Base-by-base conservation (phyloP, 768 basidiomycete genomes). In the Tephrocybe sp. region DNA sequence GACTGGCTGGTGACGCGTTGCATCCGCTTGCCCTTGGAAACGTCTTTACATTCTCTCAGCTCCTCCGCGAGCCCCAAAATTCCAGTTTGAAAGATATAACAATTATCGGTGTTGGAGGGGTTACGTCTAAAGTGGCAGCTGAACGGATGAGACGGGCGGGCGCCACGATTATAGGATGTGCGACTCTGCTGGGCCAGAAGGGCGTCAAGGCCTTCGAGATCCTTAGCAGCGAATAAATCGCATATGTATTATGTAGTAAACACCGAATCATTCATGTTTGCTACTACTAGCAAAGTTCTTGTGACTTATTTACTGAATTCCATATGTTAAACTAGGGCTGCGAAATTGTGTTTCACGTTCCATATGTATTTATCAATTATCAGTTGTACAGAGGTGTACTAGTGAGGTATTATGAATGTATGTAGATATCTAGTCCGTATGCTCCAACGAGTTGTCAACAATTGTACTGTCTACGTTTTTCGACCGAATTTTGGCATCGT, bases 51-150 rank as follows among this genome's bases (percentile, higher is more conserved):
- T 84, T 92, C 61, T 62, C 75, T 12, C 66, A 65, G 33, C 62
- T 90, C 37, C 68, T 91, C 42, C 62, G 64, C 15, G 54, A 64
- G 63, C 40, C 70, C 71, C 22, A 47, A 56, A 42, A 67, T 42
- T 54, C 63, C 3, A 71, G 71, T 0, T 57, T 90, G 31, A 63
- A 63, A 23, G 58, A 68, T 2, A 77, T 91, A 47, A 69, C 70
- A 42, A 70, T 93, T 47, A 78, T 94, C 39, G 92, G 91, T 2
- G 84, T 86, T n/a, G 91, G 92, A 1, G 91, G 91, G 4, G 88
- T 91, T 15, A 83, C 78, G 2, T 77, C 78, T 18, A 67, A 71
- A 4, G 84, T 69, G 18, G 83, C 80, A 2, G 80, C 75, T 11
- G 63, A 67, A 45, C 74, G 91, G 47, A 93, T 93, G 89, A 68